phyloP scores from a whole-genome alignment of 768 basidiomycete species.

The Collybiopsis luxurians region DNA sequence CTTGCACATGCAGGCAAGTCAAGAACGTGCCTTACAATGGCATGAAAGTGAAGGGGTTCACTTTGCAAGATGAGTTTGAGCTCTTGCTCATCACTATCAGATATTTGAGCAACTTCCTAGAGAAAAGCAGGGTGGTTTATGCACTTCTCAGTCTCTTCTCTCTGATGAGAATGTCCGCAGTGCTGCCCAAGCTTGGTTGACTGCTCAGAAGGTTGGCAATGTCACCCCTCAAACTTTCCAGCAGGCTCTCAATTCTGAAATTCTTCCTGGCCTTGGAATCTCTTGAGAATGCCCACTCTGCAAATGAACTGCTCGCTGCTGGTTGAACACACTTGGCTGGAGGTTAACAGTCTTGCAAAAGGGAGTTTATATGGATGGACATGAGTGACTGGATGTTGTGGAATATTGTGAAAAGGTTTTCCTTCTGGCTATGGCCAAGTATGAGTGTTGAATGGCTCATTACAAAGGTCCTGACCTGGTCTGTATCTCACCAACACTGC shows the following conservation, averaged over 20 bases:
- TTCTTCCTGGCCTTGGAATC: no score
- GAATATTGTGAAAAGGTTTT: no score
- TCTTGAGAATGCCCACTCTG: conserved; percentile 23
- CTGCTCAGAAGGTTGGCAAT: conserved; percentile 18
- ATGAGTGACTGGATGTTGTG: no score
- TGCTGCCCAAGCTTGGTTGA: conserved; percentile 17
- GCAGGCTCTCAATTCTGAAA: conserved; percentile 21
- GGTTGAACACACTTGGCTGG: conserved; percentile 36
- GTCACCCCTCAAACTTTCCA: conserved; percentile 27
- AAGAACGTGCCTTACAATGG: conserved; percentile 35
- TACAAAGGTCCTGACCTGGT: no score
- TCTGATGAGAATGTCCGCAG: conserved; percentile 20
- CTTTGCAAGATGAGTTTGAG: no score
- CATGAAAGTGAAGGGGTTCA: conserved; percentile 26
- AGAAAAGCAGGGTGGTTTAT: conserved; percentile 22
- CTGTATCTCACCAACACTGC: no score
- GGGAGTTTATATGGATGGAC: no score
- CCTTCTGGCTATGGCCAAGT: conserved; percentile 30
- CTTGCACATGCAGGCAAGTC: conserved; percentile 24
- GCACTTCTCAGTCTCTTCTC: conserved; percentile 15
- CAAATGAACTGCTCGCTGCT: conserved; percentile 30
- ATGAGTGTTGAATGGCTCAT: conserved; percentile 28
- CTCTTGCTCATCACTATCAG: conserved; percentile 34
- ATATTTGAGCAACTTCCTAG: conserved; percentile 29
- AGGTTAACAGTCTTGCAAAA: no score